Conservation (phyloP, 1,284 basidiomycete genomes). For the Ceratobasidium sp. region DNA sequence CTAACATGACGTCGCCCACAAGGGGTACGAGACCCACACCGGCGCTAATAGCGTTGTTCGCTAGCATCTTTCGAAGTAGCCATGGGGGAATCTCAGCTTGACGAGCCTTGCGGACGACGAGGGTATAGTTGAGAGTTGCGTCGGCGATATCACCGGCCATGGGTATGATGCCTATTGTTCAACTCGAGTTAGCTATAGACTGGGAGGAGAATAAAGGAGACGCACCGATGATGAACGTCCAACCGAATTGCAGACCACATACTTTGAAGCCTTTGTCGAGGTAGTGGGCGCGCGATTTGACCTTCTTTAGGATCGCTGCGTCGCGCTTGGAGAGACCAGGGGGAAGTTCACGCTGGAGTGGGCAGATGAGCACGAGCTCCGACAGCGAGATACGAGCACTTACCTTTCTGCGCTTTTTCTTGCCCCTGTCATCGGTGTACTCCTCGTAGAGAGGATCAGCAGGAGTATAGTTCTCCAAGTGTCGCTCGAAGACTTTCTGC, state of each 20-base stretch:
- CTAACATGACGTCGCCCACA: conserved; percentile 80
- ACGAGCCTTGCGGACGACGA: conserved; percentile 81
- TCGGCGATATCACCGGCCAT: conserved; percentile 74
- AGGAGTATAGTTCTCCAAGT: conserved; percentile 73
- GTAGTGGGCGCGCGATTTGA: conserved; percentile 84
- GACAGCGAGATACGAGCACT: conserved; percentile 47
- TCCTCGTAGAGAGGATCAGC: conserved; percentile 83
- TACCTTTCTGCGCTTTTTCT: conserved; percentile 75
- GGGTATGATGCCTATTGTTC: conserved; percentile 71
- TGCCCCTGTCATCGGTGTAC: conserved; percentile 73
- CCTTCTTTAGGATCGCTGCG: conserved; percentile 76
- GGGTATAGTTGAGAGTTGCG: conserved; percentile 74
- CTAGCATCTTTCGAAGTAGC: conserved; percentile 77
- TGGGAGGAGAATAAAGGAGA: conserved; percentile 23
- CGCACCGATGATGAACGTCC: conserved; percentile 79
- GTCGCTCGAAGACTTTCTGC: conserved; percentile 65
- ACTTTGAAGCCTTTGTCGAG: conserved; percentile 91
- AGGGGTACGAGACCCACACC: conserved; percentile 81
- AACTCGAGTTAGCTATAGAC: not conserved
- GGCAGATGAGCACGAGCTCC: not conserved
- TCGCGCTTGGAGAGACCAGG: conserved; percentile 83
- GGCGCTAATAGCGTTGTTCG: conserved; percentile 81
- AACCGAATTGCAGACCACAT: conserved; percentile 88
- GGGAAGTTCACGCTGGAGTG: conserved; percentile 71
- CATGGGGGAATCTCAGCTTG: conserved; percentile 77